Evolutionary conservation across 331 rosid species (phyloP).

Genomic region (Phaseolus coccineus): DNA sequence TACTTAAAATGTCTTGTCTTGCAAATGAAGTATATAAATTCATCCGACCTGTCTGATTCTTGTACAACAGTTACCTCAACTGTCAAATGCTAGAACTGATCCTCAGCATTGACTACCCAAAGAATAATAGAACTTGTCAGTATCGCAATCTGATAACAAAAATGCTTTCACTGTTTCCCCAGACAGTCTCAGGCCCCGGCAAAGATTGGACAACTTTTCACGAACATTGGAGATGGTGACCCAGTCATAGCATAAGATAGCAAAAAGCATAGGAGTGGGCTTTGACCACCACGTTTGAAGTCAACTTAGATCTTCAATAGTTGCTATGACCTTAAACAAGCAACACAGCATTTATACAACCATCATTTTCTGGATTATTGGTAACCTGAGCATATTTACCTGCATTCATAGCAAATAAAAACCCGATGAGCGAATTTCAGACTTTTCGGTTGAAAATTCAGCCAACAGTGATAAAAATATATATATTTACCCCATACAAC

Average conservation of each 20-base stretch:
- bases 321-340: conserved; percentile 63
- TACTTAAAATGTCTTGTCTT: not conserved
- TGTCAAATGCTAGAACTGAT: not conserved
- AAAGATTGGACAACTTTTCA: not conserved
- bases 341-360: conserved; percentile 87
- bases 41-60: not conserved
- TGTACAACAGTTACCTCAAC: not conserved
- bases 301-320: conserved; percentile 17
- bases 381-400: conserved; percentile 98
- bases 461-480: not conserved
- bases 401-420: conserved; percentile 47
- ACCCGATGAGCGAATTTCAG: not conserved
- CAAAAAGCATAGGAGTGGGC: not conserved
- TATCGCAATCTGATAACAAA: not conserved
- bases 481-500: conserved; percentile 87
- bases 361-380: conserved; percentile 92
- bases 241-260: not conserved
- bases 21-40: not conserved
- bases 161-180: conserved; percentile 5
- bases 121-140: not conserved
- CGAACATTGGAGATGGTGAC: not conserved
- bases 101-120: not conserved
- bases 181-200: conserved; percentile 13
- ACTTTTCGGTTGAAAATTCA: not conserved
- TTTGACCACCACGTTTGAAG: conserved; percentile 4